These are phyloP conservation scores for Akanthomyces lecanii DNA, from an alignment of 2,329 filamentous ascomycete genomes.

Conservation along the genomic window DNA sequence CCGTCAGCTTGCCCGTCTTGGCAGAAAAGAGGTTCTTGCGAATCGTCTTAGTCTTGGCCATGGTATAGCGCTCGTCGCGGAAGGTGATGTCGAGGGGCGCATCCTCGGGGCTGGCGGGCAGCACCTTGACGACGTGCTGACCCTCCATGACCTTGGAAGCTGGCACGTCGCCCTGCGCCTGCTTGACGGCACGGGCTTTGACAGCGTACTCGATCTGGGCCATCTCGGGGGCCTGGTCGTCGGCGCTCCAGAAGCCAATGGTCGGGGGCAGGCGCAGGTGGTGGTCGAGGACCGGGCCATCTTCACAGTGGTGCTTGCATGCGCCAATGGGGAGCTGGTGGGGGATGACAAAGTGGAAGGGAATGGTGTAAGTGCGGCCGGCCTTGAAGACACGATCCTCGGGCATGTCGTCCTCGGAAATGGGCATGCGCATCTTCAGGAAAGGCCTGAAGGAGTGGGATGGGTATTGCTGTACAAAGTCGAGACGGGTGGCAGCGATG, in stretches of 20 bases:
- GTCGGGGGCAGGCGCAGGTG: conserved; percentile 52
- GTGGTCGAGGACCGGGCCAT: conserved; percentile 44
- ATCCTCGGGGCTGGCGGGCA: conserved; percentile 47
- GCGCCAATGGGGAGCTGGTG: conserved; percentile 52
- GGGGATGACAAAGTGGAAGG: conserved; percentile 59
- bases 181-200: conserved; percentile 41
- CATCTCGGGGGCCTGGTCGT: conserved; percentile 54
- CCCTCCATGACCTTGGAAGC: conserved; percentile 37
- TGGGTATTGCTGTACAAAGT: conserved; percentile 46
- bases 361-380: conserved; percentile 46
- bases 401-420: conserved; percentile 44
- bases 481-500: conserved; percentile 45
- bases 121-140: conserved; percentile 45
- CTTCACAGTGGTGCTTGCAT: conserved; percentile 47
- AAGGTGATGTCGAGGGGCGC: conserved; percentile 47
- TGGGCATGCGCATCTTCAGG: conserved; percentile 53
- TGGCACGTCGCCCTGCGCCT: conserved; percentile 18
- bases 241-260: conserved; percentile 48
- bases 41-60: conserved; percentile 48
- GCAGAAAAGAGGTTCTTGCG: conserved; percentile 49
- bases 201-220: conserved; percentile 50
- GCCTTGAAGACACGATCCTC: conserved; percentile 43
- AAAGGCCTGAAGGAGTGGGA: conserved; percentile 49
- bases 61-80: conserved; percentile 46
- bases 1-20: conserved; percentile 48